Base-by-base conservation (phyloP, 495 filamentous ascomycete genomes). In the Aspergillus panamensis region DNA sequence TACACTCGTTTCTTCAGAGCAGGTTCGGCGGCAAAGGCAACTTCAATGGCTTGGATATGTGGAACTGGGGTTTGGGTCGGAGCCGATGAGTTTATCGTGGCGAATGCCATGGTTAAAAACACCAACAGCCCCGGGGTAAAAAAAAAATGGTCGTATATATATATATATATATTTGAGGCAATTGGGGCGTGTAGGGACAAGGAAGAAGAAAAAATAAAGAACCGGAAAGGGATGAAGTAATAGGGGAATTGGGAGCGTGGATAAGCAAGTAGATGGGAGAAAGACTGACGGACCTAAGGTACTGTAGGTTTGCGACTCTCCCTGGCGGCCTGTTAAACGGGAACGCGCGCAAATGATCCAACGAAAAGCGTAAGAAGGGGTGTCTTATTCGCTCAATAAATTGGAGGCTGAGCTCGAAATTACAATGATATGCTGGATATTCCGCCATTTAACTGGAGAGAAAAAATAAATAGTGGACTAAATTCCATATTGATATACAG, bases 1-100 rank as follows among this genome's bases (percentile, higher is more conserved):
- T 77, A 79, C 49, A 79, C 69, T 65, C 75, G 66, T 66, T 75
- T 75, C 58, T 73, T 77, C 13, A 79, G 59, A 17, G 70, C 68
- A 32, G 69, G 69, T 59, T 77, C 75, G 30, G 72, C 70, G 60
- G 73, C 76, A 52, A 79, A 77, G 30, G 76, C 76, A 61, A 74
- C 68, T 47, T 79, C 76, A 59, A 79, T 77, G 35, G 63, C 64
- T 45, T 68, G 58, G 40, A 71, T 72, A 37, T 40, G 54, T 42
- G 69, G 58, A 43, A 70, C 72, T 32, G 35, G 57, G 31, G 47
- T 44, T 25, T 31, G 21, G 30, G 48, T 47, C 16, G n/a, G 55
- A 25, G 56, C 49, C n/a, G 65, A 45, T 14, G 69, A 68, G 62
- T 77, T 79, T 43, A 79, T 74, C 19, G 73, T 66, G 59, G 76